Evolutionary conservation across 1,284 basidiomycete species (phyloP), one percentile per base, ranked within the genome.

Genomic region (Entoloma clypeatum): DNA sequence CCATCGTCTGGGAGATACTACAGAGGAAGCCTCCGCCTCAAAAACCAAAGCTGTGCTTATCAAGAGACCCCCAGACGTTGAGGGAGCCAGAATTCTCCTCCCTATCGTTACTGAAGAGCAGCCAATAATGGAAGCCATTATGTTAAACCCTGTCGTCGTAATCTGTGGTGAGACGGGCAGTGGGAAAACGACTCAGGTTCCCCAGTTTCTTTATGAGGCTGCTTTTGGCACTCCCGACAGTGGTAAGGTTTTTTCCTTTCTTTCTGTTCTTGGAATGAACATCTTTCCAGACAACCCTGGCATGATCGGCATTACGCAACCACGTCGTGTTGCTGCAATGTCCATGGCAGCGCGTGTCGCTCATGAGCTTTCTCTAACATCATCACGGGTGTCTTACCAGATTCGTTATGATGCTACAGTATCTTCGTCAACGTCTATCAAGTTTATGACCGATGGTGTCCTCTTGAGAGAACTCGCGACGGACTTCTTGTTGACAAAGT

Each of bases 381-480:
- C 87, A 0, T 83, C 85, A 1, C 71, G 77, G 14, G 90, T 99
- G 2, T 94, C 95, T 0, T 92, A 99, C 63, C 94, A 98, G 64
- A 96, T 99, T 49, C 87, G 96, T 44, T 99, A 99, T 61, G 95
- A 97, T 49, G 89, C 91, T 0, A 97, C 92, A 0, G 86, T 92
- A 0, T 91, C 91, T 2, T 74, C 90, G 0, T 74, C 81, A 17
- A 99, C 96, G 0, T 81, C 82, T 5, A 92, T 99, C 71, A 98
- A 99, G 64, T 99, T 99, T 72, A 99, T 99, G 95, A 99, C 96
- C 2, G 96, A 99, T 57, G 96, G 96, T 71, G 92, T 99, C 10
- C 69, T 99, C 17, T 71, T 99, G 8, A 84, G 96, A 43, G 96
- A 99, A 63, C 73, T 99, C 16, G 86, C 92, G 0, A 80, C 78